Base-by-base conservation (phyloP, 1,284 basidiomycete genomes). In the Cutaneotrichosporon sp. region DNA sequence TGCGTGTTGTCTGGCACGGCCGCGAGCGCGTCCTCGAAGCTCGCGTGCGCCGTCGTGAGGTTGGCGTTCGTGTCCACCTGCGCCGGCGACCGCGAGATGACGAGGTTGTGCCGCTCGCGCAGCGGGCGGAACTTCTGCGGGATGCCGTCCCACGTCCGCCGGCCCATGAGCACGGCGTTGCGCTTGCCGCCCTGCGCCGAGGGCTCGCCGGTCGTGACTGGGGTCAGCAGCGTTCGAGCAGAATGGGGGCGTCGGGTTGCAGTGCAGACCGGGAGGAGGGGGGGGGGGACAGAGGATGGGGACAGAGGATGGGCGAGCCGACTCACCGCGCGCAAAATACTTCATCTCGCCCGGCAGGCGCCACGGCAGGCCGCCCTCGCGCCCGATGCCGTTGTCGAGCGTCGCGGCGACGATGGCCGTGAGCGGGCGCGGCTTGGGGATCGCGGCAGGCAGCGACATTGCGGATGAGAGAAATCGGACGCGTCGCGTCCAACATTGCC, bases 141-240 rank as follows among this genome's bases (percentile, higher is more conserved):
- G 63, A 99, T 99, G 75, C 91, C 92, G 78, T 97, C 92, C 97
- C 97, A 99, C 20, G 94, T 97, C 72, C 92, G 95, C 53, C 95
- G 84, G 7, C 97, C 97, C 97, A 99, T 99, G 62, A 99, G 82
- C 38, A 98, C 89, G 2, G 86, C 87, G 78, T 99, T 99, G 61
- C 79, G 58, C 11, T 49, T 43, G 79, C 47, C 72, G 76, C 14
- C 81, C 83, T 62, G 64, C 29, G 14, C n/a, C 25, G 43, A 46
- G 1, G 52, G 20, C 34, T 73, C 67, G 29, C 76, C 76, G 1
- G 75, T 77, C 3, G 79, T 80, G 13, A 77, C 79, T 79, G 64
- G 70, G 53, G 29, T 58, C 33, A 58, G 56, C 54, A 18, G 24
- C 22, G 10, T 36, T 18, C 8, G 22, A 29, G 27, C 18, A n/a